These are phyloP conservation scores for Bipolaris cookei DNA, from an alignment of 2,329 filamentous ascomycete species.

Conservation along the genomic window DNA sequence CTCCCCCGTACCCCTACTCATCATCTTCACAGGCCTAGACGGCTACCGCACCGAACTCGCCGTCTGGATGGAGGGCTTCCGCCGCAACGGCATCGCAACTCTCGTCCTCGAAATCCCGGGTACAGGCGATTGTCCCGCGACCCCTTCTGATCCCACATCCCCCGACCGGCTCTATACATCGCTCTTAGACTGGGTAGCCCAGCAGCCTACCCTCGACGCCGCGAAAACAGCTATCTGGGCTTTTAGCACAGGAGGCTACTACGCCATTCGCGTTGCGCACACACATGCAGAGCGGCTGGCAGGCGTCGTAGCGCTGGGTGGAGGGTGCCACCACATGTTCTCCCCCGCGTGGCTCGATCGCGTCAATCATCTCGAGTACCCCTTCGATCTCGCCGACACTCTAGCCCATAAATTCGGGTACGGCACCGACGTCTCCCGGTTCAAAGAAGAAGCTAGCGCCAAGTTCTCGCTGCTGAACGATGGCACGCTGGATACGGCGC, in stretches of 20 bases:
- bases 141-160: constrained; percentile 53
- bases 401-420: constrained; percentile 58
- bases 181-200: constrained; percentile 61
- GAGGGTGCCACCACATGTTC: constrained; percentile 64
- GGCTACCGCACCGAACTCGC: constrained; percentile 64
- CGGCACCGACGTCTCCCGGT: constrained; percentile 46
- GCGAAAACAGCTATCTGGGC: constrained; percentile 61
- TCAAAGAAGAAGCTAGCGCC: constrained; percentile 55
- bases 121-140: constrained; percentile 63
- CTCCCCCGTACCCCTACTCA: constrained; percentile 58
- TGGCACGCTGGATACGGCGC: constrained; percentile 59
- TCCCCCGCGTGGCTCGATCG: constrained; percentile 60
- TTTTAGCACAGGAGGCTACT: constrained; percentile 65
- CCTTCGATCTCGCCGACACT: constrained; percentile 62
- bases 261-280: constrained; percentile 63
- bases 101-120: constrained; percentile 64
- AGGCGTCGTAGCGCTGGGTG: constrained; percentile 61
- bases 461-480: constrained; percentile 63
- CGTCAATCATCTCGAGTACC: constrained; percentile 64
- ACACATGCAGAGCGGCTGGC: constrained; percentile 61
- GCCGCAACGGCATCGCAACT: constrained; percentile 56
- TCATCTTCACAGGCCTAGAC: constrained; percentile 65
- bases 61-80: constrained; percentile 60
- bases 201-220: constrained; percentile 57
- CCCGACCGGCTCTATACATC: constrained; percentile 62